Conservation (phyloP, 2,329 filamentous ascomycete genomes). For the Lojkania enalia region DNA sequence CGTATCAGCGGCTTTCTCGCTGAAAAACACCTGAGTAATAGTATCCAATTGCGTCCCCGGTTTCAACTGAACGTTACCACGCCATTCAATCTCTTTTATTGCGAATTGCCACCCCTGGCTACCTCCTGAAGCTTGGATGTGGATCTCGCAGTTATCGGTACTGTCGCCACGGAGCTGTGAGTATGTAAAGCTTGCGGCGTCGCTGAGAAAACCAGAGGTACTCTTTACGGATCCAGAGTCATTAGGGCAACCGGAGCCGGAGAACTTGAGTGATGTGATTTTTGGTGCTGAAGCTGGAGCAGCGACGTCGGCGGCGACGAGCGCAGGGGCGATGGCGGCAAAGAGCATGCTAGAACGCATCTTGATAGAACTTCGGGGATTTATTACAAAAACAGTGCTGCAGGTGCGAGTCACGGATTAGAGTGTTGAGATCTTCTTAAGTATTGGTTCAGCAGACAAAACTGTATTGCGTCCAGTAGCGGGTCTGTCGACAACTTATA, state of each 20-base stretch:
- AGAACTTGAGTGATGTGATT: slow-evolving; percentile 31
- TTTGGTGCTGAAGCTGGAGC: slow-evolving; percentile 25
- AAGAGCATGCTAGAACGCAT: slow-evolving; percentile 17
- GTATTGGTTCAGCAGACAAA: too few relatives aligned
- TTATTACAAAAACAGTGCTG: background rate
- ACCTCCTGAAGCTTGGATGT: slow-evolving; percentile 29
- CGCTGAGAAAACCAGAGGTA: slow-evolving; percentile 20
- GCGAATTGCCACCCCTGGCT: slow-evolving; percentile 36
- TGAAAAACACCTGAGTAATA: slow-evolving; percentile 33
- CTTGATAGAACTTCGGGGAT: background rate
- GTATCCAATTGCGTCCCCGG: slow-evolving; percentile 28
- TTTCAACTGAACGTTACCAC: slow-evolving; percentile 27
- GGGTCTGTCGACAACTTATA: too few relatives aligned
- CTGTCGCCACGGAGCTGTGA: slow-evolving; percentile 25
- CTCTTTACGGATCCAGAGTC: slow-evolving; percentile 27
- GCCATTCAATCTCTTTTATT: slow-evolving; percentile 28
- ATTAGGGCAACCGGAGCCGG: slow-evolving; percentile 34
- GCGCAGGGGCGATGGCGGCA: slow-evolving; percentile 19
- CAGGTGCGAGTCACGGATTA: background rate
- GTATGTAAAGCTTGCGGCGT: slow-evolving; percentile 30
- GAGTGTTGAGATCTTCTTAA: too few relatives aligned
- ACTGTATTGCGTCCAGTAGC: too few relatives aligned
- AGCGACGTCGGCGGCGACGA: slow-evolving; percentile 17
- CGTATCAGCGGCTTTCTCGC: slow-evolving; percentile 33
- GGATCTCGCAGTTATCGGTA: slow-evolving; percentile 36